Percentiles rank a stretch among this genome's conserved stretches.
phyloP scores from a whole-genome alignment of 2,329 filamentous ascomycete genomes.

The Monilinia aucupariae region DNA sequence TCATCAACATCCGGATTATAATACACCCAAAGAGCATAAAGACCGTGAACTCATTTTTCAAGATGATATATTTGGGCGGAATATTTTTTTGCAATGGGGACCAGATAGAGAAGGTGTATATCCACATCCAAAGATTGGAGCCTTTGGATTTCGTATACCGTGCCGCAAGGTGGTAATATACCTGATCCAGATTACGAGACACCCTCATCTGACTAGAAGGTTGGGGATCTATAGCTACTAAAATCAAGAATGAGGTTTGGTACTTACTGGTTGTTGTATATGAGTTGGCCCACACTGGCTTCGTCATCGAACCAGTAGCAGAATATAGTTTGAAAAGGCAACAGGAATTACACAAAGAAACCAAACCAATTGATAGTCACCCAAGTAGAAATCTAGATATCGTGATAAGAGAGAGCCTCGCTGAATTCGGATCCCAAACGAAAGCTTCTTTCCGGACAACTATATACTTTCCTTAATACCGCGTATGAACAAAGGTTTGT shows the following conservation, averaged over 20 bases:
- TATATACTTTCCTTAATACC: not conserved
- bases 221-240: not conserved
- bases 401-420: not conserved
- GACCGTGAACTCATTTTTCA: not conserved
- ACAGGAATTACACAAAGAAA: not conserved
- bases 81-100: slow-evolving; percentile 10
- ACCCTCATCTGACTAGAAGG: rapidly evolving
- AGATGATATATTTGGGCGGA: not conserved
- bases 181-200: not conserved
- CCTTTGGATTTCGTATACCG: not conserved
- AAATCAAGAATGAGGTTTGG: not conserved
- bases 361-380: not conserved
- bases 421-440: not conserved
- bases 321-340: not conserved
- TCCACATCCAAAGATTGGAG: slow-evolving; percentile 6
- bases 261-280: not conserved
- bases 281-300: not conserved
- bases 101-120: not conserved
- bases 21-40: not conserved
- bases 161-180: not conserved
- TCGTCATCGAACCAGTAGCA: not conserved
- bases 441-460: not conserved
- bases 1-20: slow-evolving; percentile 13
- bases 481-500: not conserved
- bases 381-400: not conserved